Conservation (phyloP, 345 rosid genomes). For the Euphorbia peplus region DNA sequence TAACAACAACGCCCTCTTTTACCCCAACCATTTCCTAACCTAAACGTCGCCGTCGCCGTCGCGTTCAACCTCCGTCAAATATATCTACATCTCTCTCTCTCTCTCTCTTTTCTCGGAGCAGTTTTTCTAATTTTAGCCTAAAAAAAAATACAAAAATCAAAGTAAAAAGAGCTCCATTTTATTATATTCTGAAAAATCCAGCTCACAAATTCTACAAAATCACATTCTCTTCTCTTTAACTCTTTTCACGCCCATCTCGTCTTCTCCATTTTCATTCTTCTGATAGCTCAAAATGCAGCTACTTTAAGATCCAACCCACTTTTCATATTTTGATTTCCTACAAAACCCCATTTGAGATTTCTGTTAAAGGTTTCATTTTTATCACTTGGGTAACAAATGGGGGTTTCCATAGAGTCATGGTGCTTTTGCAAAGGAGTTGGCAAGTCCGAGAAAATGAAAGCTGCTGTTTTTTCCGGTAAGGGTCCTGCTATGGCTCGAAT, state of each 20-base stretch:
- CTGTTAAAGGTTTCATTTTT: background rate
- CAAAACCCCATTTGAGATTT: background rate
- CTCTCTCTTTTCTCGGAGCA: background rate
- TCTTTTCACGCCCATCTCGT: constrained; percentile 54
- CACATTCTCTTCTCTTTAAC: constrained; percentile 22
- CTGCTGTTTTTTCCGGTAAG: constrained; percentile 60
- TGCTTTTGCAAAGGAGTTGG: constrained; percentile 93
- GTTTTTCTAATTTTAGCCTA: background rate
- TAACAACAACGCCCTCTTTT: background rate
- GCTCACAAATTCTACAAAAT: constrained; percentile 27
- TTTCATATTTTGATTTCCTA: constrained; percentile 1
- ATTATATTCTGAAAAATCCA: constrained; percentile 32
- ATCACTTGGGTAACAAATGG: constrained; percentile 53
- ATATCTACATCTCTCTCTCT: background rate
- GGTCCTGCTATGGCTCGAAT: constrained; percentile 55
- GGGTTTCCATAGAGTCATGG: constrained; percentile 68
- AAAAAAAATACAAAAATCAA: background rate
- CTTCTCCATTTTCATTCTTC: constrained; percentile 7
- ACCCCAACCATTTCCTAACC: background rate
- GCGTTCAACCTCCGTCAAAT: background rate
- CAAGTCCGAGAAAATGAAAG: constrained; percentile 84
- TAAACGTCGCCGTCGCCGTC: background rate
- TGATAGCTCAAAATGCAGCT: constrained; percentile 7
- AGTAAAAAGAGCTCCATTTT: background rate
- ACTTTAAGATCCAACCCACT: constrained; percentile 39